A percentile compares a stretch with the other conserved stretches of the same genome.
Conservation (phyloP, 371 early-diverging fungal genomes). For the Dichotomocladium elegans region DNA sequence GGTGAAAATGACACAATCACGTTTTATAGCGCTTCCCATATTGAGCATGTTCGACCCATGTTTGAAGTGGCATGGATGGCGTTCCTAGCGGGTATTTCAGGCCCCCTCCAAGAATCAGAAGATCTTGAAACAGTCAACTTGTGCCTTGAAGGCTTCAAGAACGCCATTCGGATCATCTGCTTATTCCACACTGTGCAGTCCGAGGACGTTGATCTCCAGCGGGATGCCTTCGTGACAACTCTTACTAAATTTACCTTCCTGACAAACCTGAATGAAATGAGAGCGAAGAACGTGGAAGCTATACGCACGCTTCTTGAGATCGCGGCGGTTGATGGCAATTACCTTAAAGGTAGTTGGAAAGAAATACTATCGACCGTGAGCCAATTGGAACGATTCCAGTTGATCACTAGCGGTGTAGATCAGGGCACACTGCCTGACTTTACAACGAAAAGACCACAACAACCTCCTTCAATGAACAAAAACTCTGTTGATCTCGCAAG, state of each 20-base stretch:
- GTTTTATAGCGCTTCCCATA: conserved; percentile 70
- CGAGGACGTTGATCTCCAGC: conserved; percentile 78
- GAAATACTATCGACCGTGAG: conserved; percentile 86
- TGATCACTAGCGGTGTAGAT: conserved; percentile 53
- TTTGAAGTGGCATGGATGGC: conserved; percentile 92
- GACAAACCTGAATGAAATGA: conserved; percentile 75
- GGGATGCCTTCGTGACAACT: conserved; percentile 87
- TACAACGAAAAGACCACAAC: conserved; percentile 18
- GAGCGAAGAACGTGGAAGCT: conserved; percentile 86
- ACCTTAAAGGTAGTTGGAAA: conserved; percentile 82
- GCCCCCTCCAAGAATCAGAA: conserved; percentile 81
- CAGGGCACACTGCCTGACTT: conserved; percentile 27
- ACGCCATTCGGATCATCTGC: conserved; percentile 76
- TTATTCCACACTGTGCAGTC: conserved; percentile 64
- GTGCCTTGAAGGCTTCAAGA: conserved; percentile 79
- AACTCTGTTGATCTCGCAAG: conserved; percentile 30
- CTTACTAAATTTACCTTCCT: conserved; percentile 84
- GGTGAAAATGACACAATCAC: conserved; percentile 47
- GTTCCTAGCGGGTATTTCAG: conserved; percentile 79
- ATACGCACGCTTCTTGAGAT: conserved; percentile 82
- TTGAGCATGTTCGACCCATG: conserved; percentile 90
- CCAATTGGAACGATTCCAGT: conserved; percentile 78
- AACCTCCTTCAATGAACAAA: neutral
- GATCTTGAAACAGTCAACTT: conserved; percentile 66
- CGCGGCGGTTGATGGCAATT: conserved; percentile 79